phyloP scores from a whole-genome alignment of 345 rosid genomes.

The Anacardium occidentale region DNA sequence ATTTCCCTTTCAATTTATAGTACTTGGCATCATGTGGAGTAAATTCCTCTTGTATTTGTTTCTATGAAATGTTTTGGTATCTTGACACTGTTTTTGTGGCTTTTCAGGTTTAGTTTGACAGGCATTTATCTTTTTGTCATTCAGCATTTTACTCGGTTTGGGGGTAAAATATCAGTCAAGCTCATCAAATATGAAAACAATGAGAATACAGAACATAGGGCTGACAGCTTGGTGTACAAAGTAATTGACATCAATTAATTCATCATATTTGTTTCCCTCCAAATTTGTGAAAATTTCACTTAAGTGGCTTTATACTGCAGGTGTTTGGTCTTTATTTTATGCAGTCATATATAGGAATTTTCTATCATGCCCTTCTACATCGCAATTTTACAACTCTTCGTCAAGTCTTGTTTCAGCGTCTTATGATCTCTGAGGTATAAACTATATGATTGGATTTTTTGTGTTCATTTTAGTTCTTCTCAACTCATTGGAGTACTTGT shows the following conservation, averaged over 20 bases:
- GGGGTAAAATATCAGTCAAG: conserved; percentile 80
- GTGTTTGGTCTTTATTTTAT: conserved; percentile 93
- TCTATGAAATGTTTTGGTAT: not conserved
- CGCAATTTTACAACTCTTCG: conserved; percentile 83
- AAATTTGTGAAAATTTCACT: not conserved
- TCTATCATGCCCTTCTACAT: conserved; percentile 89
- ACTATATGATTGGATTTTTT: not conserved
- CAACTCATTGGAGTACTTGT: conserved; percentile 8
- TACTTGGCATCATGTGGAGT: not conserved
- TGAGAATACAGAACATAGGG: conserved; percentile 64
- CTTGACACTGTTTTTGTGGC: conserved; percentile 22
- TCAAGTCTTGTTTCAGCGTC: conserved; percentile 73
- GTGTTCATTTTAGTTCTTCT: not conserved
- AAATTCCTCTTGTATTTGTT: not conserved
- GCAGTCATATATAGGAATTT: conserved; percentile 93
- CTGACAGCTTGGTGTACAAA: conserved; percentile 91
- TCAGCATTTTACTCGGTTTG: conserved; percentile 70
- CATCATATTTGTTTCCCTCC: conserved; percentile 14
- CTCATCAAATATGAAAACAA: conserved; percentile 74
- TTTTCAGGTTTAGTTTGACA: conserved; percentile 78
- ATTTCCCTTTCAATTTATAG: not conserved
- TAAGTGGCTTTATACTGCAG: conserved; percentile 47
- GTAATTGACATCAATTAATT: conserved; percentile 38
- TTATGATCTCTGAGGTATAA: conserved; percentile 63
- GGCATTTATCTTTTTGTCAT: conserved; percentile 79